Conservation (phyloP, 1,284 basidiomycete genomes). For the Ceratorhiza oryzae-sativae region DNA sequence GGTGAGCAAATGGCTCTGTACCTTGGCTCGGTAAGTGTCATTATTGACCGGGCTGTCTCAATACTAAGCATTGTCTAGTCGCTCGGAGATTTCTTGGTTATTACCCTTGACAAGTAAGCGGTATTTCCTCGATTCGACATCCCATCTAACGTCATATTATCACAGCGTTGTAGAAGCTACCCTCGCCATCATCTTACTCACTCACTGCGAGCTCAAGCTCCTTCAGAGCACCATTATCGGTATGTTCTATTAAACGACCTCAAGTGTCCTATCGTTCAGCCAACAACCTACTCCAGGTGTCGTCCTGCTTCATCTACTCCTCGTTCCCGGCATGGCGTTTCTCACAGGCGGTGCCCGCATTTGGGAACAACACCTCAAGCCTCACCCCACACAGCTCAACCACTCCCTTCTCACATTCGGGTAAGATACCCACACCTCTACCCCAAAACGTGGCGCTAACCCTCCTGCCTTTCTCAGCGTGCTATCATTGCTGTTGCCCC, state of each 20-base stretch:
- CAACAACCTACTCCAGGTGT: conserved; percentile 56
- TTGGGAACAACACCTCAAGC: conserved; percentile 59
- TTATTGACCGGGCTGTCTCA: too few relatives aligned
- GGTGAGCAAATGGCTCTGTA: conserved; percentile 69
- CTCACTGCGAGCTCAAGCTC: conserved; percentile 63
- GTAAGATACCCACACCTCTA: conserved; percentile 62
- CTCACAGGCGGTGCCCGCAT: conserved; percentile 66
- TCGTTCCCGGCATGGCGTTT: conserved; percentile 67
- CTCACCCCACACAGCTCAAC: conserved; percentile 64
- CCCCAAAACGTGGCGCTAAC: neutral
- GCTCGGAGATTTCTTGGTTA: conserved; percentile 63
- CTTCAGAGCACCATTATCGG: conserved; percentile 68
- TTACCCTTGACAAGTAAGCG: conserved; percentile 68
- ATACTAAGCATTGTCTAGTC: conserved; percentile 46
- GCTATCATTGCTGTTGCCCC: conserved; percentile 65
- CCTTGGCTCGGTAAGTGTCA: conserved; percentile 35
- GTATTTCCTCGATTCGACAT: neutral
- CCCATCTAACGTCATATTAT: neutral
- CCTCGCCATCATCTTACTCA: conserved; percentile 68
- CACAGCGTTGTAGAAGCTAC: conserved; percentile 64
- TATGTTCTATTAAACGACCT: conserved; percentile 46
- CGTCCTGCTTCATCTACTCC: conserved; percentile 65
- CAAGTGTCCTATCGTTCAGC: neutral
- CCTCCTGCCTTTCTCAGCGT: conserved; percentile 55
- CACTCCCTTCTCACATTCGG: conserved; percentile 69